Conservation (phyloP, 495 filamentous ascomycete genomes). For the Bryoglossum gracile region DNA sequence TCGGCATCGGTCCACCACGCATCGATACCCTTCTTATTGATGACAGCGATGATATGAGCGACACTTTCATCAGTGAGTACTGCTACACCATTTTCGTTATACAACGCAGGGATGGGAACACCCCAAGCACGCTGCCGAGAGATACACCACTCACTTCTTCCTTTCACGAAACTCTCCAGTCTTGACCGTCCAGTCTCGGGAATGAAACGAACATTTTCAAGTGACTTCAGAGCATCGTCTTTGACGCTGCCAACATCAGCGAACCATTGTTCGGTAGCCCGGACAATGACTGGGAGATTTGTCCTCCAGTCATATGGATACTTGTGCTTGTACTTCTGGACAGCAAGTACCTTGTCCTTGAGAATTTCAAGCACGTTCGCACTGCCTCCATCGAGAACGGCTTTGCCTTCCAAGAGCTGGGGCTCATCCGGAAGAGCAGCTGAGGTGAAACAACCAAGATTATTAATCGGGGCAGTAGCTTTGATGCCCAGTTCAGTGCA, state of each 20-base stretch:
- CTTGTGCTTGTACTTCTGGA: slow-evolving; percentile 72
- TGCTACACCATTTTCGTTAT: slow-evolving; percentile 61
- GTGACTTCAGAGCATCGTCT: slow-evolving; percentile 53
- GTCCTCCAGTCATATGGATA: slow-evolving; percentile 98
- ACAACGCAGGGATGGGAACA: slow-evolving; percentile 89
- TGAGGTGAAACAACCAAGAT: slow-evolving; percentile 68
- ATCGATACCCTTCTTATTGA: slow-evolving; percentile 71
- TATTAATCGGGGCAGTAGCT: slow-evolving; percentile 74
- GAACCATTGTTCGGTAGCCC: slow-evolving; percentile 97
- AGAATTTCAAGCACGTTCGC: slow-evolving; percentile 61
- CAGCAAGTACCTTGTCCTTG: slow-evolving; percentile 50
- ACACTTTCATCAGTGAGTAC: slow-evolving; percentile 72
- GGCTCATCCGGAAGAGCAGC: slow-evolving; percentile 65
- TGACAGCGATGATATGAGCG: slow-evolving; percentile 73
- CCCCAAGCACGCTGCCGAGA: slow-evolving; percentile 97
- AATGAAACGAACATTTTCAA: slow-evolving; percentile 69
- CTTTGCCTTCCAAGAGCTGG: slow-evolving; percentile 48
- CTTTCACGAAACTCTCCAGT: slow-evolving; percentile 75
- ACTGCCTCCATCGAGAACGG: slow-evolving; percentile 58
- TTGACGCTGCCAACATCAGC: slow-evolving; percentile 84
- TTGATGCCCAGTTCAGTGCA: slow-evolving; percentile 59
- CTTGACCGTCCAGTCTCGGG: slow-evolving; percentile 64
- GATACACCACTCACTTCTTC: slow-evolving; percentile 95
- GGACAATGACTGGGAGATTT: slow-evolving; percentile 80
- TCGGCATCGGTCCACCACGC: slow-evolving; percentile 86